phyloP scores from a whole-genome alignment of 2,329 filamentous ascomycete species.

The Botrytis fabae region DNA sequence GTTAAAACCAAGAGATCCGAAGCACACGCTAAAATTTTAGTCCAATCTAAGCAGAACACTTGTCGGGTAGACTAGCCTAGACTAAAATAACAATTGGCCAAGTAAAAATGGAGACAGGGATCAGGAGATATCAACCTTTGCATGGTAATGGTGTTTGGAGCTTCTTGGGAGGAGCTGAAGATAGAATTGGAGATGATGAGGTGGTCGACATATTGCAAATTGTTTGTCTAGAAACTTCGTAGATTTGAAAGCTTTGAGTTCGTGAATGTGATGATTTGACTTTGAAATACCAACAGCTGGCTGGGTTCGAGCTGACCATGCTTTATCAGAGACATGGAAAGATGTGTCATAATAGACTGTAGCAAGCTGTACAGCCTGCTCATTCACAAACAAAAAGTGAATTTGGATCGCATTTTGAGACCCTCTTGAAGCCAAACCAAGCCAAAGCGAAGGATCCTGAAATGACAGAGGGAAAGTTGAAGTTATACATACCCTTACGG shows the following conservation, averaged over 20 bases:
- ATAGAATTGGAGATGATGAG: neutral
- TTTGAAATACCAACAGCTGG: neutral
- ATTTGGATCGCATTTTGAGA: neutral
- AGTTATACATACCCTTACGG: conserved; percentile 68
- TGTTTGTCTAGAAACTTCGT: neutral
- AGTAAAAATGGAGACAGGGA: neutral
- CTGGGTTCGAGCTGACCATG: neutral
- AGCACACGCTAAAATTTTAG: conserved; percentile 7
- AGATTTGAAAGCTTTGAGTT: neutral
- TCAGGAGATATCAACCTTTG: conserved; percentile 8
- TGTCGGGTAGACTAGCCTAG: conserved; percentile 1
- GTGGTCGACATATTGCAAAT: neutral
- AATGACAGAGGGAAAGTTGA: neutral
- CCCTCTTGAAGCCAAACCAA: neutral
- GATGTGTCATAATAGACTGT: too few relatives aligned
- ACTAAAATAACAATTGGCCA: neutral
- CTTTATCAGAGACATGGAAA: neutral
- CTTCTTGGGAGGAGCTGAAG: neutral
- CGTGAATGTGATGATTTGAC: neutral
- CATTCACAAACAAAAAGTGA: neutral
- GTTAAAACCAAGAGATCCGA: neutral
- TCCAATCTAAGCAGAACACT: neutral
- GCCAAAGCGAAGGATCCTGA: neutral
- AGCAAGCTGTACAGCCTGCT: neutral
- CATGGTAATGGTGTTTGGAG: neutral